Percentiles rank a stretch among this genome's conserved stretches.
These are phyloP conservation scores for Globisporangium cylindrosporum DNA, from an alignment of 352 stramenopile species.

Conservation along the genomic window DNA sequence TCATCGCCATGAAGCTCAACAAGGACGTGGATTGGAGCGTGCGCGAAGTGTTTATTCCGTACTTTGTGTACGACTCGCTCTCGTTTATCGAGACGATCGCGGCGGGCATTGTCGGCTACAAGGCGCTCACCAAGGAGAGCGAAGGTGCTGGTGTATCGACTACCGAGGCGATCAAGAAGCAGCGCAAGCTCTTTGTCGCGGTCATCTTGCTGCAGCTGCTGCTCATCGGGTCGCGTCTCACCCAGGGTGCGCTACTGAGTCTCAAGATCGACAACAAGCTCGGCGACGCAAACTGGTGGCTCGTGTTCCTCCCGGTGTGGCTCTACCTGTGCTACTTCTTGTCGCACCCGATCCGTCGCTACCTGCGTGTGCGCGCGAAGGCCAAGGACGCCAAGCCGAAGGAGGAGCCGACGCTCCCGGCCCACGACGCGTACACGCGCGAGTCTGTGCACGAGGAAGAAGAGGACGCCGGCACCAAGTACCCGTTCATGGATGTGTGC, in stretches of 20 bases:
- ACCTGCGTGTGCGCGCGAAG: slow-evolving; percentile 44
- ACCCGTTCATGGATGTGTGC: slow-evolving; percentile 47
- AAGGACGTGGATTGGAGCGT: slow-evolving; percentile 60
- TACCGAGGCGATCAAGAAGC: slow-evolving; percentile 69
- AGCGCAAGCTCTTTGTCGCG: slow-evolving; percentile 39
- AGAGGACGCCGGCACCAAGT: slow-evolving; percentile 53
- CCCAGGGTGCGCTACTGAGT: slow-evolving; percentile 56
- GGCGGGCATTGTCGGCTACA: slow-evolving; percentile 55
- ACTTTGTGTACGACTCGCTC: slow-evolving; percentile 78
- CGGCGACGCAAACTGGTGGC: slow-evolving; percentile 65
- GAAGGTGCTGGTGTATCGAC: slow-evolving; percentile 66
- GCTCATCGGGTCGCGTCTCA: slow-evolving; percentile 51
- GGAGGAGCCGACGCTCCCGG: slow-evolving; percentile 30
- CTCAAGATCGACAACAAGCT: slow-evolving; percentile 68
- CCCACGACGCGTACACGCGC: slow-evolving; percentile 73
- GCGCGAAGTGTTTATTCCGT: slow-evolving; percentile 65
- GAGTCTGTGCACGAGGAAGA: slow-evolving; percentile 58
- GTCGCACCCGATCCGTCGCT: slow-evolving; percentile 49
- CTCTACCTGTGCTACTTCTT: slow-evolving; percentile 67
- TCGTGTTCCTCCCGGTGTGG: slow-evolving; percentile 80
- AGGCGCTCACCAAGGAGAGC: slow-evolving; percentile 70
- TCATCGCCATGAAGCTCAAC: slow-evolving; percentile 82
- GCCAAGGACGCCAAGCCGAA: slow-evolving; percentile 23
- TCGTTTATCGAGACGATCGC: slow-evolving; percentile 66
- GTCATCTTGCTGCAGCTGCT: slow-evolving; percentile 39